A percentile compares a stretch with the other conserved stretches of the same genome.
These are phyloP conservation scores for Podaxis sp. DNA, from an alignment of 768 basidiomycete species.

Conservation along the genomic window DNA sequence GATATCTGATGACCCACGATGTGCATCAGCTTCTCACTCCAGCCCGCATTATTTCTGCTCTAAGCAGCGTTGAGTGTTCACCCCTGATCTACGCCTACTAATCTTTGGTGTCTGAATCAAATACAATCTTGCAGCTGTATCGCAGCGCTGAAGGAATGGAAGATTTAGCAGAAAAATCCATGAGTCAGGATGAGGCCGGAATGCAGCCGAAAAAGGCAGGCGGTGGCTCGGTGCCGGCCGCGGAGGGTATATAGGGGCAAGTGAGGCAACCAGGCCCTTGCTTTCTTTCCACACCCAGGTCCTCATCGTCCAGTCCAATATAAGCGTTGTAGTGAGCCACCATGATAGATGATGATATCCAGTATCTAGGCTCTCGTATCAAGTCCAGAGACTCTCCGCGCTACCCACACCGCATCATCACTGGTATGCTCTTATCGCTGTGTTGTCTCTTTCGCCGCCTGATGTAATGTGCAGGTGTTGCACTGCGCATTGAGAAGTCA, in stretches of 20 bases:
- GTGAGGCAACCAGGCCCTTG: background rate
- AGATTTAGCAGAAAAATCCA: background rate
- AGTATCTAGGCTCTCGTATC: conserved; percentile 51
- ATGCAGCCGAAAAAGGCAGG: conserved; percentile 9
- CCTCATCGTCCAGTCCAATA: conserved; percentile 8
- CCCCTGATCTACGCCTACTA: too few species aligned
- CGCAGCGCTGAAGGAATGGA: too few species aligned
- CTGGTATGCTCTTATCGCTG: conserved; percentile 34
- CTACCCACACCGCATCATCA: conserved; percentile 30
- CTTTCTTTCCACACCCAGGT: conserved; percentile 16
- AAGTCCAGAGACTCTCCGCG: conserved; percentile 22
- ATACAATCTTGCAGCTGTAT: too few species aligned
- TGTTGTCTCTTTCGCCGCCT: conserved; percentile 21
- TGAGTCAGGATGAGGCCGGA: conserved; percentile 13
- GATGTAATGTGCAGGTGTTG: conserved; percentile 45
- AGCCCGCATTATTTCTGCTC: background rate
- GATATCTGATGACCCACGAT: background rate
- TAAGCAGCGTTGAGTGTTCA: background rate
- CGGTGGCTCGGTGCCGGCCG: conserved; percentile 13
- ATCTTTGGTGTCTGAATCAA: too few species aligned
- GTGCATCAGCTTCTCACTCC: background rate
- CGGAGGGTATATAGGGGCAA: conserved; percentile 13
- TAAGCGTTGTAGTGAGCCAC: conserved; percentile 19
- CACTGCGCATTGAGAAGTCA: conserved; percentile 56
- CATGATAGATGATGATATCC: conserved; percentile 59